phyloP scores from a whole-genome alignment of 768 basidiomycete genomes.

The Suillus americanus region DNA sequence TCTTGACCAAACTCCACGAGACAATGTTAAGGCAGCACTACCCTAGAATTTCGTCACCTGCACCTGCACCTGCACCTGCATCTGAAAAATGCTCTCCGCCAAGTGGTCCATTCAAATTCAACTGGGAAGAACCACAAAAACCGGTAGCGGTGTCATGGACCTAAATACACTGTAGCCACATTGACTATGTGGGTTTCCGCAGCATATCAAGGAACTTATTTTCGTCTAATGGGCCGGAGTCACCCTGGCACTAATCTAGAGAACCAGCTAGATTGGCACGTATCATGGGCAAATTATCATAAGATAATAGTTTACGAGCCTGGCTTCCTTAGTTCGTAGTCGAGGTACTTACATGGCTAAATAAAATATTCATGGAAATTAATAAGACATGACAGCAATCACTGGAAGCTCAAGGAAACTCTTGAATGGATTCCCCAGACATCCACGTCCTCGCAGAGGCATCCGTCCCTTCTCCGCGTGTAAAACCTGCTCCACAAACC shows the following conservation, averaged over 20 bases:
- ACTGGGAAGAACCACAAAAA: neutral
- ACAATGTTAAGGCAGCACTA: conserved; percentile 11
- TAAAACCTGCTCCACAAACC: conserved; percentile 50
- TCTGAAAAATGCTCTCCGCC: neutral
- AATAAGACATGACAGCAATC: neutral
- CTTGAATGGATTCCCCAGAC: conserved; percentile 6
- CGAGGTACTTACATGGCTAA: too few species aligned
- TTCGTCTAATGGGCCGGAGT: neutral
- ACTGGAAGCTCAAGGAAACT: neutral
- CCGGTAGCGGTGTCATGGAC: neutral
- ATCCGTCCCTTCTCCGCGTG: conserved; percentile 24
- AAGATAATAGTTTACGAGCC: neutral
- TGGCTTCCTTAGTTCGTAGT: too few species aligned
- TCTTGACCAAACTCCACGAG: conserved; percentile 7
- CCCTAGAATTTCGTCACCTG: neutral
- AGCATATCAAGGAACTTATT: neutral
- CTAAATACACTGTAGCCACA: neutral
- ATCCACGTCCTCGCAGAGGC: conserved; percentile 20
- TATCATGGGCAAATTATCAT: neutral
- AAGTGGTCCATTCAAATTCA: neutral
- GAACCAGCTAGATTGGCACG: neutral
- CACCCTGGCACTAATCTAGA: neutral
- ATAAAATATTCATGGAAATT: neutral
- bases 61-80: too few species aligned
- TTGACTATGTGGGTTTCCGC: neutral